A percentile compares a stretch with the other conserved stretches of the same genome.
Evolutionary conservation across 169 alveolate genomes (phyloP).

Genomic region (Sarcocystis neurona): DNA sequence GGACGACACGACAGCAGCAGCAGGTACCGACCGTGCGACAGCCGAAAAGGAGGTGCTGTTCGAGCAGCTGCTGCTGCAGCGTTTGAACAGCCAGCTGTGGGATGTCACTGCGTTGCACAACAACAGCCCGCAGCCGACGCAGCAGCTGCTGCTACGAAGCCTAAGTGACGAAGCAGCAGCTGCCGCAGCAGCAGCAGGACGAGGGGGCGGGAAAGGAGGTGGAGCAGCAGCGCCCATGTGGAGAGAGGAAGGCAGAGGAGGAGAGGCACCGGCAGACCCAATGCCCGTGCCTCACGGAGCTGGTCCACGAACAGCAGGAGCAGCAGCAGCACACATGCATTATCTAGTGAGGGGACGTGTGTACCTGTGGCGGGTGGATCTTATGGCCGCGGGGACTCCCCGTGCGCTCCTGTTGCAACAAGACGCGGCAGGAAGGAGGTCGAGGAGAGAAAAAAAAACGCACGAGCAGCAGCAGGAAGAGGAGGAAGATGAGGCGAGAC

Average conservation of each 20-base stretch:
- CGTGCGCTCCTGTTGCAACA: not conserved
- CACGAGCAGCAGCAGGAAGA: not conserved
- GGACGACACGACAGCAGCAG: not conserved
- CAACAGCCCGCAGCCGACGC: too few relatives aligned
- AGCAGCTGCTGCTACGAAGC: too few relatives aligned
- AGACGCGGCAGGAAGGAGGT: not conserved
- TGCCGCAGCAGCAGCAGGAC: too few relatives aligned
- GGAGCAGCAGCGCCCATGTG: too few relatives aligned
- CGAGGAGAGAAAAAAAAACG: not conserved
- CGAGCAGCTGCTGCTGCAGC: constrained; percentile 42
- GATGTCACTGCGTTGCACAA: too few relatives aligned
- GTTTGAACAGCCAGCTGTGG: too few relatives aligned
- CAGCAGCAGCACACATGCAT: not conserved
- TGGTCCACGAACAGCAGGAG: too few relatives aligned
- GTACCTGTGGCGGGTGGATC: constrained; percentile 42
- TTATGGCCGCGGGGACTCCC: constrained; percentile 10
- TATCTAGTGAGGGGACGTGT: constrained; percentile 35
- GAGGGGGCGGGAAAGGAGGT: too few relatives aligned
- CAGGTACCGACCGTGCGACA: not conserved
- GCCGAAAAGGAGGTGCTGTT: constrained; percentile 46
- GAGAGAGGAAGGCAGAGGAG: too few relatives aligned
- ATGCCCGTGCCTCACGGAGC: too few relatives aligned
- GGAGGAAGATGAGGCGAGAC: not conserved
- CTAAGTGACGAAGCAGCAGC: too few relatives aligned
- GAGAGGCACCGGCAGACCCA: too few relatives aligned